Evolutionary conservation across 345 rosid species (phyloP).

Genomic region (Fremontodendron californicum): DNA sequence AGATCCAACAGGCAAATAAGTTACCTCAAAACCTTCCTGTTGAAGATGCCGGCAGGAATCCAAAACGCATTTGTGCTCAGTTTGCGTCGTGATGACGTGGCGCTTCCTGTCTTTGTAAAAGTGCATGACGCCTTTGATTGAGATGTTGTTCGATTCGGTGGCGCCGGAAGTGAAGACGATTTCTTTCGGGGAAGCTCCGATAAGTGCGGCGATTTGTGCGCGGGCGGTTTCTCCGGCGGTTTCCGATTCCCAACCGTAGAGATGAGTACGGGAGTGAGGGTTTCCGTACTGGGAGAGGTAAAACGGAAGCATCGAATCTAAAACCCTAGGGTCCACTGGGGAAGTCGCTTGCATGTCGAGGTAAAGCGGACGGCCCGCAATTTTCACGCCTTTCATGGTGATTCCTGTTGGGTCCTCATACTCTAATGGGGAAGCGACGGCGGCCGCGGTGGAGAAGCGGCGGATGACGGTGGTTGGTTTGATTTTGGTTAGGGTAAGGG

Average conservation of each 20-base stretch:
- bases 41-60: slow-evolving; percentile 92
- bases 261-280: slow-evolving; percentile 94
- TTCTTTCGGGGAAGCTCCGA: slow-evolving; percentile 87
- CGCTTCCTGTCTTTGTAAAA: slow-evolving; percentile 82
- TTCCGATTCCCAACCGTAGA: slow-evolving; percentile 98
- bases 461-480: not conserved
- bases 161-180: slow-evolving; percentile 89
- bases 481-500: slow-evolving; percentile 20
- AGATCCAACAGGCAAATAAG: slow-evolving; percentile 63
- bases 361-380: slow-evolving; percentile 62
- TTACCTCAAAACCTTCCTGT: slow-evolving; percentile 91
- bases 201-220: slow-evolving; percentile 55
- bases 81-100: slow-evolving; percentile 85
- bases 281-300: slow-evolving; percentile 65
- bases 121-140: slow-evolving; percentile 84
- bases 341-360: slow-evolving; percentile 82
- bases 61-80: slow-evolving; percentile 92
- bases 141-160: slow-evolving; percentile 81
- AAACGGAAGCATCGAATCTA: slow-evolving; percentile 80
- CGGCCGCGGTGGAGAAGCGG: slow-evolving; percentile 30
- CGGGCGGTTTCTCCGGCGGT: slow-evolving; percentile 77
- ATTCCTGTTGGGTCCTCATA: slow-evolving; percentile 51
- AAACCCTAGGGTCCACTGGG: slow-evolving; percentile 81
- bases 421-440: not conserved
- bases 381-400: slow-evolving; percentile 53